Base-by-base conservation (phyloP, 306 rosid genomes). In the Erythrophleum fordii region DNA sequence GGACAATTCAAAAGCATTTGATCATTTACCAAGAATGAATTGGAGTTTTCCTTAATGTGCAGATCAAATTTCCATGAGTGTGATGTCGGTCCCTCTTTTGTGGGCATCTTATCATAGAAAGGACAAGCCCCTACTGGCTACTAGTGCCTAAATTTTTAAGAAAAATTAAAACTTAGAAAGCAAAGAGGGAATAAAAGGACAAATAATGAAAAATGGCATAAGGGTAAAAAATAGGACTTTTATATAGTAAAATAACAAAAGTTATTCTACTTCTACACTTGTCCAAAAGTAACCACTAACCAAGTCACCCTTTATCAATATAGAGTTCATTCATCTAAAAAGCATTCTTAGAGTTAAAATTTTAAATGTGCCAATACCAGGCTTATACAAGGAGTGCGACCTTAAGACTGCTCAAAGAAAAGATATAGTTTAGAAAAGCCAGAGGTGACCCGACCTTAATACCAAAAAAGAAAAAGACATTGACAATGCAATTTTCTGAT, bases 221-320 rank as follows among this genome's bases (percentile, higher is more conserved):
- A 80, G 67, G 81, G 85, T 52, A 1, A 52, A 52, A 52, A 52
- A 52, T 1, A 52, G 5, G 25, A n/a, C 59, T 52, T 49, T 52
- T 52, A 52, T 52, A 18, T 2, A 5, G 59, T 77, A 72, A 73
- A 82, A 82, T 83, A 81, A 78, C 52, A 69, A 71, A 81, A 76
- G 70, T 59, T 48, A 17, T 14, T 49, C 68, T 35, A 76, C 56
- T 49, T 72, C 72, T 77, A 76, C 68, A 77, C 80, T 64, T 22
- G 80, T 72, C 56, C 49, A 82, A 49, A 69, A 17, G 67, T 29
- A 66, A 76, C 80, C 68, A 73, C 34, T 31, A 4, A 31, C 34
- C 34, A n/a, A n/a, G n/a, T n/a, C n/a, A n/a, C n/a, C n/a, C n/a
- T n/a, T n/a, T n/a, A n/a, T n/a, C n/a, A n/a, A n/a, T n/a, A n/a